Evolutionary conservation across 1,284 basidiomycete genomes (phyloP), one percentile per base, ranked within the genome.

Genomic region (Cryptococcus depauperatus): DNA sequence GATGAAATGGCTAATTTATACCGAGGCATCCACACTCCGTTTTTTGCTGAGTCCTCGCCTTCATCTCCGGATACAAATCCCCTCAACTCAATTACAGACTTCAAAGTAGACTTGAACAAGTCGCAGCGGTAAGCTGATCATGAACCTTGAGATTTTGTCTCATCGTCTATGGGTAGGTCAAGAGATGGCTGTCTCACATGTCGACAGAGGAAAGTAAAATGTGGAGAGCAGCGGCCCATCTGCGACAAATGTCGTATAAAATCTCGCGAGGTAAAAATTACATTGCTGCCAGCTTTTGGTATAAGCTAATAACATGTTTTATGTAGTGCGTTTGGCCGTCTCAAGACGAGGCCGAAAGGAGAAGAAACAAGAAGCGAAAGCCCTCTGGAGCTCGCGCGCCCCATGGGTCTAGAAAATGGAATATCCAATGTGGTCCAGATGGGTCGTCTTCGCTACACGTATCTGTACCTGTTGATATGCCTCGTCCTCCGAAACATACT

Each of bases 141-240:
- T n/a, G n/a, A n/a, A n/a, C n/a, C n/a, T n/a, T n/a, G n/a, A n/a
- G n/a, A n/a, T n/a, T n/a, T n/a, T n/a, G n/a, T n/a, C n/a, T n/a
- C n/a, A n/a, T n/a, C n/a, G n/a, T n/a, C n/a, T n/a, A n/a, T n/a
- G n/a, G n/a, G n/a, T n/a, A n/a, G n/a, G n/a, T n/a, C n/a, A n/a
- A n/a, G 59, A 37, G 52, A 54, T 7, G 64, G 64, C 1, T 67
- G 64, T 50, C 54, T 64, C 34, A 64, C 62, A 11, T 67, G 64
- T 29, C 54, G 64, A 14, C 37, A 48, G 11, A 51, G 66, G 10
- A 68, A 66, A 41, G 61, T 68, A 21, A 65, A 66, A 44, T 68
- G 66, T 40, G 61, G 64, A 37, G 64, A 68, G 50, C 48, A 47
- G 14, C 43, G 54, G 27, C 65, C 65, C 7, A 40, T 48, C 1